Conservation (phyloP, 1,139 yeast genomes). For the Arxiozyma slooffiae region DNA sequence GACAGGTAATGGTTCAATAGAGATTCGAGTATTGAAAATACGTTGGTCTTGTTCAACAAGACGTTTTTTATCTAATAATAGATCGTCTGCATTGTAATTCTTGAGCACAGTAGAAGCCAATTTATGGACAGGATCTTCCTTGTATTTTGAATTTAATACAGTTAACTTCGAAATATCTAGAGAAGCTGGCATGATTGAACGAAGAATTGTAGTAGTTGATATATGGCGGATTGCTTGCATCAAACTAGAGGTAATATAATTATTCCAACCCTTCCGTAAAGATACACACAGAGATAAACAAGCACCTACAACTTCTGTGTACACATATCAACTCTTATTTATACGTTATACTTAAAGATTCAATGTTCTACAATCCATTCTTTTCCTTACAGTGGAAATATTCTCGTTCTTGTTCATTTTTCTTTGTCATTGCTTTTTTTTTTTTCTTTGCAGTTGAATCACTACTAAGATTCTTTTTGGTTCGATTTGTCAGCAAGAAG, state of each 20-base stretch:
- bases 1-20: slow-evolving; percentile 57
- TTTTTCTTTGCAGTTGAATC: too few relatives aligned
- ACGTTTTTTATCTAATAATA: slow-evolving; percentile 28
- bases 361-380: too few relatives aligned
- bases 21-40: slow-evolving; percentile 51
- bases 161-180: slow-evolving; percentile 22
- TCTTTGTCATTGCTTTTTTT: neutral
- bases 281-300: too few relatives aligned
- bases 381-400: too few relatives aligned
- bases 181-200: slow-evolving; percentile 7
- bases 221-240: neutral
- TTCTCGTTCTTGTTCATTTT: too few relatives aligned
- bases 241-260: neutral
- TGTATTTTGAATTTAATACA: slow-evolving; percentile 30
- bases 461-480: too few relatives aligned
- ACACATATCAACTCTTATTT: too few relatives aligned
- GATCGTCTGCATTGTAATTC: slow-evolving; percentile 31
- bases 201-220: neutral
- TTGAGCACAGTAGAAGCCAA: slow-evolving; percentile 35
- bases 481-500: neutral
- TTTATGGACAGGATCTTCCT: slow-evolving; percentile 29
- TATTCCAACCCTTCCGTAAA: neutral
- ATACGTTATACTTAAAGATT: too few relatives aligned
- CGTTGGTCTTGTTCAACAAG: slow-evolving; percentile 18
- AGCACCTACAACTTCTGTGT: too few relatives aligned